phyloP scores from a whole-genome alignment of 2,329 filamentous ascomycete species.

The Pochonia chlamydosporia region DNA sequence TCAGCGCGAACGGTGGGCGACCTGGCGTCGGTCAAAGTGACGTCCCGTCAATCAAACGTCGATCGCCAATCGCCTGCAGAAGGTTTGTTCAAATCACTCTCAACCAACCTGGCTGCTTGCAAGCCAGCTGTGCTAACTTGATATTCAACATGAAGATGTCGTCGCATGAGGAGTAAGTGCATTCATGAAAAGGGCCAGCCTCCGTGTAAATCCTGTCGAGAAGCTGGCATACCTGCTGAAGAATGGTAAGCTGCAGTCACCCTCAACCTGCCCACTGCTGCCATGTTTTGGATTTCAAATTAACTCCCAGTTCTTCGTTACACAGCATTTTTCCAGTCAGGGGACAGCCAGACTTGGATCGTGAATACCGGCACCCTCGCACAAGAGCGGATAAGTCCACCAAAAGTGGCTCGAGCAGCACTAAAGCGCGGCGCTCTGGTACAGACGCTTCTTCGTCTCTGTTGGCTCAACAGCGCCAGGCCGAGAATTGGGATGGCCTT shows the following conservation, averaged over 20 bases:
- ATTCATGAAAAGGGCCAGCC: slow-evolving; percentile 41
- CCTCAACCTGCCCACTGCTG: neutral
- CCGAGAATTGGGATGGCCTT: slow-evolving; percentile 43
- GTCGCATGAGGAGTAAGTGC: slow-evolving; percentile 52
- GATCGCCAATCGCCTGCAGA: slow-evolving; percentile 47
- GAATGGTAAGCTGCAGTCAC: slow-evolving; percentile 39
- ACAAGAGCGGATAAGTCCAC: slow-evolving; percentile 39
- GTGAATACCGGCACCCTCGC: slow-evolving; percentile 51
- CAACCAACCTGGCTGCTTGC: too few relatives aligned
- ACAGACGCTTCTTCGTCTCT: slow-evolving; percentile 21
- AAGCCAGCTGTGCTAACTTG: too few relatives aligned
- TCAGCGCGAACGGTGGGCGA: neutral
- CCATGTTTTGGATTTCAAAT: slow-evolving; percentile 4
- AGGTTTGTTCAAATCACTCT: slow-evolving; percentile 30
- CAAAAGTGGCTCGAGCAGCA: slow-evolving; percentile 32
- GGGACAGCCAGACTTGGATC: slow-evolving; percentile 48
- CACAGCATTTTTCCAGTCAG: slow-evolving; percentile 45
- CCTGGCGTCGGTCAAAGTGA: slow-evolving; percentile 1
- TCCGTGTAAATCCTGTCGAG: slow-evolving; percentile 46
- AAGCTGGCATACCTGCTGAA: slow-evolving; percentile 40
- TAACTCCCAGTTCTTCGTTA: neutral
- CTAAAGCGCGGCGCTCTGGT: slow-evolving; percentile 29
- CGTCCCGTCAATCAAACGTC: slow-evolving; percentile 34
- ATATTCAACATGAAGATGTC: slow-evolving; percentile 35
- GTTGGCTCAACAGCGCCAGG: slow-evolving; percentile 12